Conservation (phyloP, 495 filamentous ascomycete genomes). For the Penicillium argentinense region DNA sequence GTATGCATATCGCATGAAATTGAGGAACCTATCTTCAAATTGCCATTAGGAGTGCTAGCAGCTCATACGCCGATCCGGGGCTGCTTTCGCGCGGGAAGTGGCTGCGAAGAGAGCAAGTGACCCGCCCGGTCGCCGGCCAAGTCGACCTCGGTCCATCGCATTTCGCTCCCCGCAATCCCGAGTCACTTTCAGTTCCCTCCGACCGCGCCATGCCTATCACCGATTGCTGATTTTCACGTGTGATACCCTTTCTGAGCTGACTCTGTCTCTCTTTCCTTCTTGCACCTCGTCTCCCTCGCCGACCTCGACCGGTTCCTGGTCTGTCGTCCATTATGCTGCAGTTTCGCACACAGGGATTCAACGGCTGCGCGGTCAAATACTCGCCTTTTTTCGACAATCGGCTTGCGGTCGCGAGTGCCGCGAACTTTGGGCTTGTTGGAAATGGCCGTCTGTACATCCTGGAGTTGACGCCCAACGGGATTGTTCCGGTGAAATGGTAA, state of each 20-base stretch:
- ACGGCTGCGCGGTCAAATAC: constrained; percentile 94
- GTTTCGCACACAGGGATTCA: constrained; percentile 88
- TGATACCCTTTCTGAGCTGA: constrained; percentile 11
- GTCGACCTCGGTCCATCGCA: constrained; percentile 21
- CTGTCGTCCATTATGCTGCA: constrained; percentile 68
- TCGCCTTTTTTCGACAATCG: constrained; percentile 96
- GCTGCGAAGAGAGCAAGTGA: constrained; percentile 7
- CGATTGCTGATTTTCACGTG: constrained; percentile 1
- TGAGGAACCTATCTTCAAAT: no score
- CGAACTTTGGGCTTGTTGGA: constrained; percentile 95
- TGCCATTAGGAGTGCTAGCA: no score
- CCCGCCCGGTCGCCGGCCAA: neutral
- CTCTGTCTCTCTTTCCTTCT: neutral
- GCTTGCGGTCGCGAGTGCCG: constrained; percentile 78
- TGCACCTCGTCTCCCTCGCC: neutral
- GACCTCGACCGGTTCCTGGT: constrained; percentile 8
- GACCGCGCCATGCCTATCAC: neutral
- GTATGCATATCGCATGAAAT: no score
- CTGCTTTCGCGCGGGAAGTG: constrained; percentile 6
- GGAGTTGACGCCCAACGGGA: constrained; percentile 74
- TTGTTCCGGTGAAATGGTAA: constrained; percentile 75
- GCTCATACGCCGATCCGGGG: no score
- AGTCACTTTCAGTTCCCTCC: neutral
- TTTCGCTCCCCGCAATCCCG: constrained; percentile 22
- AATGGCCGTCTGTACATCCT: constrained; percentile 88